Evolutionary conservation across 768 basidiomycete species (phyloP), one percentile per base, ranked within the genome.

Genomic region (Antrodiella citrinella): DNA sequence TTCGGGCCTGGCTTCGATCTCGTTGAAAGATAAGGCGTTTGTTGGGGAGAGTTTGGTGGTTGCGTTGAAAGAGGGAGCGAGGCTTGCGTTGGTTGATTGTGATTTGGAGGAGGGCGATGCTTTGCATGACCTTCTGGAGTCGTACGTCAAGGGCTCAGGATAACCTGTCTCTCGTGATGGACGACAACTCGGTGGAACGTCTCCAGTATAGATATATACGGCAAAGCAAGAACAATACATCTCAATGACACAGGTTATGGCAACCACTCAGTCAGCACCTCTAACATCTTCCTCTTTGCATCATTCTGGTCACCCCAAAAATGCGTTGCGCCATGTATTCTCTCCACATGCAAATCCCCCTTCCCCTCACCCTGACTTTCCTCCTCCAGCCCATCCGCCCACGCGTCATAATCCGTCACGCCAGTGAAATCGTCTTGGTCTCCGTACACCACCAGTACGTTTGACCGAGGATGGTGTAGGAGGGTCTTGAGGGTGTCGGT

Each of bases 351-450:
- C 44, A 75, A 47, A 46, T 57, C 59, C 11, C 64, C 68, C 13
- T 52, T 52, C 15, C 51, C 38, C 4, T 61, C 60, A 1, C 25
- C 58, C 18, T 50, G 30, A 9, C 35, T 38, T 42, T 59, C 59
- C 7, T 50, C 54, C 38, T 49, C 51, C 22, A 88, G 68, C 5
- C 59, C 60, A 30, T 70, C 58, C 3, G 62, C 63, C 88, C 86
- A 90, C 9, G 58, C 54, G 39, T 72, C 70, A 56, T 89, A 90
- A 24, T 65, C 74, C 12, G 65, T 65, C 1, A 61, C 63, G 1
- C 74, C 65, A 2, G 88, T 89, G 58, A 90, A 91, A 42, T 89
- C 78, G 58, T 91, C 89, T 13, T 55, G 56, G 54, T 84, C 79
- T 0, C 89, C 90, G 51, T 77, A 81, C 4, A 89, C 54, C 19